Conservation (phyloP, 2,329 filamentous ascomycete species). For the Colletotrichum noveboracense region DNA sequence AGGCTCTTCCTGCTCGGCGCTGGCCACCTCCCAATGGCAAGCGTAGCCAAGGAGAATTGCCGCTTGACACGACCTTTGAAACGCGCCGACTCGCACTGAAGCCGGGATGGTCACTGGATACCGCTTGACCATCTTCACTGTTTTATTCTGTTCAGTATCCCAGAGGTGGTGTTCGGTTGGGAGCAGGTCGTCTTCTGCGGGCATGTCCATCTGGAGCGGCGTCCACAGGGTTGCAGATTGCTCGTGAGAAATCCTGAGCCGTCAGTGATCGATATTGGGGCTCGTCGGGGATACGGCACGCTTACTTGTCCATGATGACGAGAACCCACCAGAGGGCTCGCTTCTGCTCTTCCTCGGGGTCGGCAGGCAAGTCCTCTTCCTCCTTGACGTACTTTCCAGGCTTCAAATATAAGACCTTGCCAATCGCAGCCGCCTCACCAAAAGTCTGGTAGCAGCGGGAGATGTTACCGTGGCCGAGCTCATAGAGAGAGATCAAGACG, state of each 20-base stretch:
- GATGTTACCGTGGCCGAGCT: slow-evolving; percentile 49
- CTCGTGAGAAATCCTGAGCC: slow-evolving; percentile 33
- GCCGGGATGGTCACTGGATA: slow-evolving; percentile 31
- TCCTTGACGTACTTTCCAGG: slow-evolving; percentile 41
- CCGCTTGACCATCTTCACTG: slow-evolving; percentile 27
- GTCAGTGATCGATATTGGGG: neutral
- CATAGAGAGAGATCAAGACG: slow-evolving; percentile 45
- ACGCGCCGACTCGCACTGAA: slow-evolving; percentile 36
- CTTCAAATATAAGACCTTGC: slow-evolving; percentile 37
- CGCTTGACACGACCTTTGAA: slow-evolving; percentile 39
- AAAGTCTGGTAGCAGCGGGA: slow-evolving; percentile 47
- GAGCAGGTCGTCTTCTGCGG: slow-evolving; percentile 38
- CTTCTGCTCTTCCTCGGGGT: slow-evolving; percentile 41
- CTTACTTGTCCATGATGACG: slow-evolving; percentile 48
- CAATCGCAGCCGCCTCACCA: slow-evolving; percentile 43
- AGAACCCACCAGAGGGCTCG: slow-evolving; percentile 49
- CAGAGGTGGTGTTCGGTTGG: slow-evolving; percentile 39
- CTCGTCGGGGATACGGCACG: neutral
- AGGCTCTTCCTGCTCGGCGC: slow-evolving; percentile 22
- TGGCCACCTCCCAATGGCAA: slow-evolving; percentile 26
- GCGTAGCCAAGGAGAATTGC: slow-evolving; percentile 38
- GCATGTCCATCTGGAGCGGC: slow-evolving; percentile 39
- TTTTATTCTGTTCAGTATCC: slow-evolving; percentile 28
- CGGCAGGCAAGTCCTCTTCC: slow-evolving; percentile 30
- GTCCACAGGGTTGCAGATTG: slow-evolving; percentile 35